These are phyloP conservation scores for Pontederia paniculata DNA, from an alignment of 176 grass and related monocot species.

Conservation along the genomic window DNA sequence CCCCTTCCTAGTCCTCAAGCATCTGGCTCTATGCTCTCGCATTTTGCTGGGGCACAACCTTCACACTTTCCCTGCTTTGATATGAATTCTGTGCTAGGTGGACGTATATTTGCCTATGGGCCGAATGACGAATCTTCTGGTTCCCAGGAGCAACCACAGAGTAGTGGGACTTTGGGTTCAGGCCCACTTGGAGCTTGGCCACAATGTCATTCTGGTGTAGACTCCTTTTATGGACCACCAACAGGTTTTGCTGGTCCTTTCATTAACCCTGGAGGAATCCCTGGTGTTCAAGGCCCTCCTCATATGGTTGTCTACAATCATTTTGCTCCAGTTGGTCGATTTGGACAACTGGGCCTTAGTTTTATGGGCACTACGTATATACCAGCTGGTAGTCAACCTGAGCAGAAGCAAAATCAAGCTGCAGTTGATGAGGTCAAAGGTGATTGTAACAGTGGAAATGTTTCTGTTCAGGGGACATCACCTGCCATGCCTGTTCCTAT, in stretches of 20 bases:
- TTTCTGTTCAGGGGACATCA: not conserved
- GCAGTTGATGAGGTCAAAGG: conserved; percentile 38
- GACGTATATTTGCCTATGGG: conserved; percentile 69
- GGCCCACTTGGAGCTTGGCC: conserved; percentile 58
- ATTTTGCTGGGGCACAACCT: conserved; percentile 54
- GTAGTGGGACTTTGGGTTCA: conserved; percentile 43
- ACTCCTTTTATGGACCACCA: conserved; percentile 77
- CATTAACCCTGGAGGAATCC: conserved; percentile 75
- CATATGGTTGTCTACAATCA: conserved; percentile 98
- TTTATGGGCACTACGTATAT: conserved; percentile 89
- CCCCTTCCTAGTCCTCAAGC: conserved; percentile 66
- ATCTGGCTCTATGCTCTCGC: conserved; percentile 63
- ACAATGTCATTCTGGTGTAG: conserved; percentile 60
- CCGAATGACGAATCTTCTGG: conserved; percentile 61
- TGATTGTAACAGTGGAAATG: conserved; percentile 57
- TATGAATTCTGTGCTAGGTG: conserved; percentile 65
- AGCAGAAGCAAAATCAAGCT: conserved; percentile 76
- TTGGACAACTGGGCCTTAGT: conserved; percentile 88
- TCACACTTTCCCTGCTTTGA: conserved; percentile 92
- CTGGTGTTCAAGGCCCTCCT: conserved; percentile 72
- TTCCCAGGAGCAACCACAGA: conserved; percentile 59
- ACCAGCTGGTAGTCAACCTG: conserved; percentile 69
- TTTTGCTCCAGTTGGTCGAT: conserved; percentile 78
- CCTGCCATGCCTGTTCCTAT: no score
- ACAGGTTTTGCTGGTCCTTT: conserved; percentile 76